Percentiles rank a stretch among this genome's conserved stretches.
These are phyloP conservation scores for Euphrasia confusa DNA, from an alignment of 257 asterid genomes.

Conservation along the genomic window DNA sequence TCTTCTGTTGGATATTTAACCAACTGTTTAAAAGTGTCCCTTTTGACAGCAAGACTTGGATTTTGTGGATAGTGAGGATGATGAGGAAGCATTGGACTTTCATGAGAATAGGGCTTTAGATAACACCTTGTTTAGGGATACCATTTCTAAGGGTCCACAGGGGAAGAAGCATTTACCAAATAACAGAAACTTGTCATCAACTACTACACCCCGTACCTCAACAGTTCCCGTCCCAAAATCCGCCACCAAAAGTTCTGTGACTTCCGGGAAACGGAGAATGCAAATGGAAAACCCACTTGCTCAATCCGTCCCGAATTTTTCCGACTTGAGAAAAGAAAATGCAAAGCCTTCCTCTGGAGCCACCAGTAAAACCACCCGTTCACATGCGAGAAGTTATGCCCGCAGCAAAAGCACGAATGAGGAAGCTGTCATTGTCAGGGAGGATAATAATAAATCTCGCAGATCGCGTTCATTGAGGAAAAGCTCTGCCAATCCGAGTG, in stretches of 20 bases:
- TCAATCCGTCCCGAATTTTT: constrained; percentile 86
- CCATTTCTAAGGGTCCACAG: constrained; percentile 35
- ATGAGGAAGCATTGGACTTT: constrained; percentile 44
- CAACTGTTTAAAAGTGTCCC: constrained; percentile 43
- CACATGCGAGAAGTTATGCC: constrained; percentile 54
- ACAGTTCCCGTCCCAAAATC: constrained; percentile 55
- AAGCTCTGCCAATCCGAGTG: constrained; percentile 46
- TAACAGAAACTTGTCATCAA: constrained; percentile 42
- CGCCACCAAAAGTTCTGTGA: constrained; percentile 48
- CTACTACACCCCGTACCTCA: constrained; percentile 57
- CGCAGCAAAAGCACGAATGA: constrained; percentile 60
- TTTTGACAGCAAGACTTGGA: constrained; percentile 65
- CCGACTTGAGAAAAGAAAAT: constrained; percentile 79
- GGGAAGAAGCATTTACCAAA: constrained; percentile 52
- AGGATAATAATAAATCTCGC: constrained; percentile 52
- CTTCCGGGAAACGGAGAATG: constrained; percentile 56
- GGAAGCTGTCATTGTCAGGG: constrained; percentile 52
- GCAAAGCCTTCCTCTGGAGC: constrained; percentile 60
- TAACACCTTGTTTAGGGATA: constrained; percentile 42
- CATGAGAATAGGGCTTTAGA: constrained; percentile 40
- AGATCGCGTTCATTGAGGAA: constrained; percentile 52
- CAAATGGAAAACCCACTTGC: constrained; percentile 79
- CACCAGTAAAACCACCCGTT: constrained; percentile 49
- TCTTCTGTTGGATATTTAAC: constrained; percentile 34
- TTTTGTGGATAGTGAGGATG: constrained; percentile 58